A percentile compares a stretch with the other conserved stretches of the same genome.
phyloP scores from a whole-genome alignment of 345 rosid genomes.

The Capsella bursapastoris region DNA sequence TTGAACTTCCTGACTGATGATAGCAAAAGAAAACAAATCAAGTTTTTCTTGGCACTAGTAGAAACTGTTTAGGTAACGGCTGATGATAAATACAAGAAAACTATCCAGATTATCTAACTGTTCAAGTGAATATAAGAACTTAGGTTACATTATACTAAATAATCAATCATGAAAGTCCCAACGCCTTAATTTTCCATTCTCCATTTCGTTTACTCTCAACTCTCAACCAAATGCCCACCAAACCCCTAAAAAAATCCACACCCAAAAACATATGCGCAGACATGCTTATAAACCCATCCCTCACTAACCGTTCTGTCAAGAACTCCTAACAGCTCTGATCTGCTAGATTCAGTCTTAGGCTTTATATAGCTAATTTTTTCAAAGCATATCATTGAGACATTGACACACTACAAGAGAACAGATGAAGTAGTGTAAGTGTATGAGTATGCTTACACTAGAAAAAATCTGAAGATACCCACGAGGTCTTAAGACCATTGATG shows the following conservation, averaged over 20 bases:
- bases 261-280: not conserved
- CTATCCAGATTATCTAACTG: not conserved
- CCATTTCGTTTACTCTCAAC: not conserved
- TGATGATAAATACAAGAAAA: not conserved
- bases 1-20: constrained; percentile 65
- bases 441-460: constrained; percentile 64
- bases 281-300: not conserved
- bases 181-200: not conserved
- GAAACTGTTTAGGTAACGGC: not conserved
- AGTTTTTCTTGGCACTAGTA: not conserved
- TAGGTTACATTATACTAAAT: not conserved
- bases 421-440: constrained; percentile 19
- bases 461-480: constrained; percentile 79
- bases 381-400: not conserved
- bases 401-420: constrained; percentile 11
- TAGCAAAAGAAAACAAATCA: not conserved
- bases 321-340: not conserved
- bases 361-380: not conserved
- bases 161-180: not conserved
- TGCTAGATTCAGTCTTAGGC: constrained; percentile 11
- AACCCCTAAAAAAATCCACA: not conserved
- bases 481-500: constrained; percentile 71
- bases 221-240: not conserved
- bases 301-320: not conserved
- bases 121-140: not conserved